Evolutionary conservation across 257 asterid species (phyloP).

Genomic region (Agastache rugosa): DNA sequence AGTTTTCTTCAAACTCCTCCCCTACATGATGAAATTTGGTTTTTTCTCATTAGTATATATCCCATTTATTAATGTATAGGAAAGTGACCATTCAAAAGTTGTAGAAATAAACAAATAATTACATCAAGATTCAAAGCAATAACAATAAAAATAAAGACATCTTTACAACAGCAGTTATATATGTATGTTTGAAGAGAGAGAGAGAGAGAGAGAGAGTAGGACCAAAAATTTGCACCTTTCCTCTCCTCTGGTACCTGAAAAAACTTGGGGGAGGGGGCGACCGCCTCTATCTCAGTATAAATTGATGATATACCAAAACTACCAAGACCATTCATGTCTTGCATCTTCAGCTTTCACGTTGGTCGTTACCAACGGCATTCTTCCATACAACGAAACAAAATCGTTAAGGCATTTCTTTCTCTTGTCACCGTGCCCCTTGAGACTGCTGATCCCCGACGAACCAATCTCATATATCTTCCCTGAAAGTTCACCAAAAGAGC

Average conservation of each 20-base stretch:
- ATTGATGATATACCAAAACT: constrained; percentile 6
- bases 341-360: constrained; percentile 57
- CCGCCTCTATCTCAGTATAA: no score
- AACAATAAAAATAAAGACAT: neutral
- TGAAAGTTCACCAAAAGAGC: constrained; percentile 27
- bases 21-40: no score
- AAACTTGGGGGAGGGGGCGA: neutral
- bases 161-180: neutral
- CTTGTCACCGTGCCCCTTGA: constrained; percentile 44
- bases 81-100: no score
- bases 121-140: no score
- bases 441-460: constrained; percentile 58
- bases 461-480: constrained; percentile 71
- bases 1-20: no score
- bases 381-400: constrained; percentile 56
- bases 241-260: neutral
- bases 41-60: no score
- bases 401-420: constrained; percentile 61
- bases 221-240: neutral
- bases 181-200: neutral
- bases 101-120: no score
- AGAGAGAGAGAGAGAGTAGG: no score
- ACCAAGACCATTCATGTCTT: constrained; percentile 59
- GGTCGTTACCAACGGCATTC: constrained; percentile 61
- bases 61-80: no score